A percentile compares a stretch with the other conserved stretches of the same genome.
phyloP scores from a whole-genome alignment of 768 basidiomycete genomes.

The Termitomyces sp. region DNA sequence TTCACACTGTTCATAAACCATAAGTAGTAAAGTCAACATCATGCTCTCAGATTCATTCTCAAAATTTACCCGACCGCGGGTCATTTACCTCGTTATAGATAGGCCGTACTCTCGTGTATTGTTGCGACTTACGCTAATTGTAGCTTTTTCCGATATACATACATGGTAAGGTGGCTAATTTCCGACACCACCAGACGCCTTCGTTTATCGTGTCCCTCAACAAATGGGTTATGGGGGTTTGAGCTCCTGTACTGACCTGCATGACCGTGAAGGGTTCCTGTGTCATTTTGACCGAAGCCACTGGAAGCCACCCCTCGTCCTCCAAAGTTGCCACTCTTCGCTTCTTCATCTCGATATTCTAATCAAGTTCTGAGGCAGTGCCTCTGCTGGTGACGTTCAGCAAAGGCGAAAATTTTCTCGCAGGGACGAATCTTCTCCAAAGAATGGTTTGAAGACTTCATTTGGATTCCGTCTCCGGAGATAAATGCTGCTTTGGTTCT shows the following conservation, averaged over 20 bases:
- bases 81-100: too few relatives aligned
- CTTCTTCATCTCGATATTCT: neutral
- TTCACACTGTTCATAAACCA: neutral
- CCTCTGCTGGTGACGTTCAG: neutral
- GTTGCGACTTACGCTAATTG: neutral
- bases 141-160: neutral
- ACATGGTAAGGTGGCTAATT: neutral
- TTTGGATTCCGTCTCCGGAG: neutral
- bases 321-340: neutral
- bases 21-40: neutral
- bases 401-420: too few relatives aligned
- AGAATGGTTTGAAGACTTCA: neutral
- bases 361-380: too few relatives aligned
- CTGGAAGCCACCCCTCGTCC: neutral
- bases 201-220: neutral
- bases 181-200: too few relatives aligned
- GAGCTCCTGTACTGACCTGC: neutral
- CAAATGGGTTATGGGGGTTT: neutral
- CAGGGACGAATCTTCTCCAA: rapidly evolving
- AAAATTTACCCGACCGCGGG: neutral
- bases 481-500: neutral
- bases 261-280: neutral
- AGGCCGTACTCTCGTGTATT: too few relatives aligned
- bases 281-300: neutral
- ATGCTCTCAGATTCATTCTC: neutral